Evolutionary conservation across 192 early-diverging fungal species (phyloP), one percentile per base, ranked within the genome.

Genomic region (Entomortierella chlamydospora): DNA sequence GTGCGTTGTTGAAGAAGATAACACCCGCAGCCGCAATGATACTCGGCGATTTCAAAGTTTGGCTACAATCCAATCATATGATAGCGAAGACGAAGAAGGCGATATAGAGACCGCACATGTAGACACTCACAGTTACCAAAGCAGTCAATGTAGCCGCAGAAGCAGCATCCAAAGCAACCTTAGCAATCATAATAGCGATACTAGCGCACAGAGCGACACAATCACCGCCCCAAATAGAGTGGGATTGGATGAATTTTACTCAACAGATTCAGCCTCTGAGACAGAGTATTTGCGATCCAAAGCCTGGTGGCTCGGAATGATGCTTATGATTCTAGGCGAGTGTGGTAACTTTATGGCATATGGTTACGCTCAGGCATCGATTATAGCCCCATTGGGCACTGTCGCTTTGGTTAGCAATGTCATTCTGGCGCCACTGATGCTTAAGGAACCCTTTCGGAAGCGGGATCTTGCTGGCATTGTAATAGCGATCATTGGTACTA

Each of bases 321-420:
- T 82, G 2, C 61, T 92, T 1, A 93, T 93, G 92, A 68, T 89
- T 2, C 41, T 82, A 37, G 76, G 76, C 18, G 73, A 83, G 41
- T 69, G 69, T 17, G 76, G 71, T 22, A 73, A 90, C 72, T 83
- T 90, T 81, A 55, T 85, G 77, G 92, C 92, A 2, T 93, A 93
- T 72, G 92, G 90, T 11, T 93, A 90, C 73, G 91, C 92, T 13
- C 90, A 89, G 25, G 90, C 92, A 22, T 91, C 91, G 15, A 84
- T 90, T 7, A 87, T 93, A 61, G 90, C 92, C 22, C 92, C 92
- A 0, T 64, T 93, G 30, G 92, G 92, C n/a, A 93, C 92, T 0
- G 89, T 90, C 15, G 88, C 91, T 1, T 60, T 93, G 33, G 87
- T 93, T 43, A 85, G 83, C 33, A 93, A 93, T 82, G 90, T 90